Conservation (phyloP, 768 basidiomycete genomes). For the Collybiopsis luxurians region DNA sequence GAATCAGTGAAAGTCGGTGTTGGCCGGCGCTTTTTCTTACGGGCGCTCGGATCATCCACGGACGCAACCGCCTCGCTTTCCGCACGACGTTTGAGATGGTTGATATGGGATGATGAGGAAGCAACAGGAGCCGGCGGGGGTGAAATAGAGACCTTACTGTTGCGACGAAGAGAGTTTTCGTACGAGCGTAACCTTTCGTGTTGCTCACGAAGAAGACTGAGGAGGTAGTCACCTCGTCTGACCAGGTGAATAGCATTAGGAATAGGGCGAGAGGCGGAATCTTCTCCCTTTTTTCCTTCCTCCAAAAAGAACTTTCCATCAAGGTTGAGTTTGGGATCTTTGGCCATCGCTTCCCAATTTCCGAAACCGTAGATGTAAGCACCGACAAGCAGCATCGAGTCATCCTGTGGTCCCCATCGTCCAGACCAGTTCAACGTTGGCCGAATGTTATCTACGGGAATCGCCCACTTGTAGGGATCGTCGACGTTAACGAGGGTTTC, state of each 20-base stretch:
- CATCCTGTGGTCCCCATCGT: conserved; percentile 89
- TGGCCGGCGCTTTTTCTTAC: conserved; percentile 88
- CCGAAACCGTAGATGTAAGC: conserved; percentile 94
- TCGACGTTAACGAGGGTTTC: conserved; percentile 71
- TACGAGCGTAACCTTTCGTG: conserved; percentile 90
- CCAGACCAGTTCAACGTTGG: conserved; percentile 96
- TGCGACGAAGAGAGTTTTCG: conserved; percentile 73
- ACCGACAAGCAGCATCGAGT: conserved; percentile 92
- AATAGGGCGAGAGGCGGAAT: conserved; percentile 79
- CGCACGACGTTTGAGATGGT: conserved; percentile 69
- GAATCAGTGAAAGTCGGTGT: conserved; percentile 97
- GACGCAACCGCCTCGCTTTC: conserved; percentile 85
- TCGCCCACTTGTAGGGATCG: conserved; percentile 77
- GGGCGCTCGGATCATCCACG: conserved; percentile 65
- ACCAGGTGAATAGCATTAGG: conserved; percentile 99
- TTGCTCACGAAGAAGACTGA: conserved; percentile 80
- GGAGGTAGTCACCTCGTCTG: conserved; percentile 91
- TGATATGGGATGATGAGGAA: conserved; percentile 55
- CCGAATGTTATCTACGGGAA: conserved; percentile 92
- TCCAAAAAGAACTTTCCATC: conserved; percentile 97
- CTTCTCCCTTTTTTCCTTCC: conserved; percentile 93
- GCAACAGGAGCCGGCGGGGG: conserved; percentile 72
- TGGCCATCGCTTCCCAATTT: conserved; percentile 93
- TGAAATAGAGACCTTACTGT: conserved; percentile 70
- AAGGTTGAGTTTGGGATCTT: conserved; percentile 80